Evolutionary conservation across 306 rosid species (phyloP), one percentile per base, ranked within the genome.

Genomic region (Rosa rugosa): DNA sequence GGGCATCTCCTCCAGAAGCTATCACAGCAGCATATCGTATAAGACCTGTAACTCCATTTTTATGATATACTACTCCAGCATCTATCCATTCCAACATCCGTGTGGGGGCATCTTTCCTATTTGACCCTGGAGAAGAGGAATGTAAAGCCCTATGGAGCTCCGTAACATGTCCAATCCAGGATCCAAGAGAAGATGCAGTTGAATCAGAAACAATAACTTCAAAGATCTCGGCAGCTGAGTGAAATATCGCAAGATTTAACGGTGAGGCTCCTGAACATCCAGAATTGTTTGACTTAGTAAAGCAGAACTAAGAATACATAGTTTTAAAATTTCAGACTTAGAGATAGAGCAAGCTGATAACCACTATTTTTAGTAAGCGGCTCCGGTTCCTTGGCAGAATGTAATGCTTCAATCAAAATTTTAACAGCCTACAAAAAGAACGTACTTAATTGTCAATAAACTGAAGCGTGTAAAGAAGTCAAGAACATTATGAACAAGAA

Each of bases 1-100:
- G 94, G 45, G 97, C 99, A 86, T 95, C 99, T 76, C 97, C 97
- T 77, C 97, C 99, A 46, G 99, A 93, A 85, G 90, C 98, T 86
- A 95, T 83, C 68, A 90, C 89, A 72, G 99, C 98, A 85, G 97
- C 97, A 83, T 91, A 93, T 62, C 96, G 92, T 44, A 93, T 84
- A 80, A 95, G 94, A 77, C 99, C 98, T 76, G 88, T 80, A 47
- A 89, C 93, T 80, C 99, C 99, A 82, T 91, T 92, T 86, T 91
- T 95, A 81, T 95, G 90, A 84, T 90, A 95, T 66, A 95, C 89
- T 49, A 95, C 93, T 41, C 96, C 96, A 84, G 97, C 97, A 84
- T 95, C 99, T 77, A 93, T 93, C 99, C 97, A 93, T 85, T 95
- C 99, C 91, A 95, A 86, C 85, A 95, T 83, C 47, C 99, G 85